Evolutionary conservation across 768 basidiomycete genomes (phyloP).

Genomic region (Podaxis pistillaris): DNA sequence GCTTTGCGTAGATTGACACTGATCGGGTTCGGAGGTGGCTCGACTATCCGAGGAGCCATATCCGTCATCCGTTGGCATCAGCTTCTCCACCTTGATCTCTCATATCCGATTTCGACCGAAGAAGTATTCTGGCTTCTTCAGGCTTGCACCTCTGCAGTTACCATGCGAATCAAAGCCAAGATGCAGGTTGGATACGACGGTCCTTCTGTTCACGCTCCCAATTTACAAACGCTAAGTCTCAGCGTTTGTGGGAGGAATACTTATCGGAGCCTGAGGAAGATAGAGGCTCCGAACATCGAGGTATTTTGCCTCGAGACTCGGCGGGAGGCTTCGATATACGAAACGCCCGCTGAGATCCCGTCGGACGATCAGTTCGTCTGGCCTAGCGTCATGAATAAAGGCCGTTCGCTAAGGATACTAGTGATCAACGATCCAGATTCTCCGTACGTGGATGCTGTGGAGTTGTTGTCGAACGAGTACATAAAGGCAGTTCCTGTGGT

Average conservation of each 20-base stretch:
- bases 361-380: neutral
- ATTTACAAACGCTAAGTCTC: slow-evolving; percentile 4
- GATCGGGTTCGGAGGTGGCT: neutral
- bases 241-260: neutral
- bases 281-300: slow-evolving; percentile 11
- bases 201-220: neutral
- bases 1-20: slow-evolving; percentile 6
- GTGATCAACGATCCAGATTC: neutral
- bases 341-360: neutral
- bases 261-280: slow-evolving; percentile 5
- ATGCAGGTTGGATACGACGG: neutral
- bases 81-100: slow-evolving; percentile 6
- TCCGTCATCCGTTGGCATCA: slow-evolving; percentile 3
- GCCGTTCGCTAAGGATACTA: neutral
- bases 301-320: slow-evolving; percentile 5
- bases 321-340: slow-evolving; percentile 5
- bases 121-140: slow-evolving; percentile 12
- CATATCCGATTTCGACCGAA: slow-evolving; percentile 6
- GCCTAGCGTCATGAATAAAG: neutral
- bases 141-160: neutral
- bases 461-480: neutral
- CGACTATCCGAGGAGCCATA: slow-evolving; percentile 1
- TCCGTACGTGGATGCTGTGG: neutral
- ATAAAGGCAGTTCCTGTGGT: neutral
- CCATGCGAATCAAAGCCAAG: neutral